Evolutionary conservation across 805 yeast species (phyloP).

Genomic region (Pichia exigua): DNA sequence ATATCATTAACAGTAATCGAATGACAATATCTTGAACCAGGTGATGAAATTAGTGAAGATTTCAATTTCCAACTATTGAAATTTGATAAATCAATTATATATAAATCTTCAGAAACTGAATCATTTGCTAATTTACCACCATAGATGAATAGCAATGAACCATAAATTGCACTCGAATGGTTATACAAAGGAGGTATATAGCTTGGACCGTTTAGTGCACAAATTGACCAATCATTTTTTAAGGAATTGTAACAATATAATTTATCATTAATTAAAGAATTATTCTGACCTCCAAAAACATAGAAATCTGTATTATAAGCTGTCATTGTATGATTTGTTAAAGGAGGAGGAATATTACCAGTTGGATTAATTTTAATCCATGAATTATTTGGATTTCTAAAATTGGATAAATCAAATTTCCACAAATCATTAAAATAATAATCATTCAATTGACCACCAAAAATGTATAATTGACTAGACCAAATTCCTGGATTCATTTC

Average conservation of each 20-base stretch:
- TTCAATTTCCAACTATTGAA: constrained; percentile 56
- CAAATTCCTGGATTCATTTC: constrained; percentile 35
- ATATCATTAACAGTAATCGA: constrained; percentile 65
- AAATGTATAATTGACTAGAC: constrained; percentile 58
- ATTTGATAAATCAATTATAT: constrained; percentile 68
- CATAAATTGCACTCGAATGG: constrained; percentile 76
- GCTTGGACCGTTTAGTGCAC: constrained; percentile 55
- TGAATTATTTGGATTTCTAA: constrained; percentile 72
- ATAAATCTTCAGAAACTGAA: constrained; percentile 53
- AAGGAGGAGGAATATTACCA: constrained; percentile 54
- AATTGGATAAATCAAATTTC: constrained; percentile 78
- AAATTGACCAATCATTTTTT: constrained; percentile 59
- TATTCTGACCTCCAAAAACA: constrained; percentile 84
- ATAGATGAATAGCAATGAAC: constrained; percentile 70
- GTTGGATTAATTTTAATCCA: constrained; percentile 70
- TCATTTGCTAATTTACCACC: constrained; percentile 87
- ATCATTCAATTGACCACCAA: constrained; percentile 91
- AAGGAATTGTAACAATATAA: constrained; percentile 75
- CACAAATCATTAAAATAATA: constrained; percentile 75
- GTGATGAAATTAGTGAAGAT: constrained; percentile 40
- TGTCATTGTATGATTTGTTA: constrained; percentile 87
- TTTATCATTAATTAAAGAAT: constrained; percentile 61
- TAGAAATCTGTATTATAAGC: constrained; percentile 71
- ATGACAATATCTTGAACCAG: constrained; percentile 89
- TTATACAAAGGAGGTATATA: constrained; percentile 83